phyloP scores from a whole-genome alignment of 805 yeast genomes.

The Candida arabinofermentans region DNA sequence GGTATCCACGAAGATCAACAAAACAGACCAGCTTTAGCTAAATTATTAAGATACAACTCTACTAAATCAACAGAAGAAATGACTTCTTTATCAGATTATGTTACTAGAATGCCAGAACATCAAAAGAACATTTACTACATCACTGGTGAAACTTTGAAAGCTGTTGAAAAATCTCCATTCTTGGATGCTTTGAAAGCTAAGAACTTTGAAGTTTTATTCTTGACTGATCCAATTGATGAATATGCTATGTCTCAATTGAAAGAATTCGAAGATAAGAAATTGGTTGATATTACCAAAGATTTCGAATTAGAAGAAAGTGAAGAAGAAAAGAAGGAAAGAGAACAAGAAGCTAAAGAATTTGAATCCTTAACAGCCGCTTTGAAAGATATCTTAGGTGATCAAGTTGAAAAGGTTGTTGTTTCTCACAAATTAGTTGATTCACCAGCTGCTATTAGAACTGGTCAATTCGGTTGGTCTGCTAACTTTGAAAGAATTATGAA shows the following conservation, averaged over 20 bases:
- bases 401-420: slow-evolving; percentile 98
- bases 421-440: slow-evolving; percentile 96
- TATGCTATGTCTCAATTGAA: slow-evolving; percentile 98
- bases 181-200: slow-evolving; percentile 97
- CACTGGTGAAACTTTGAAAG: slow-evolving; percentile 97
- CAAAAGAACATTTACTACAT: slow-evolving; percentile 99
- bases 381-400: slow-evolving; percentile 96
- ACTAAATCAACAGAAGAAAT: slow-evolving; percentile 92
- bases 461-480: slow-evolving; percentile 99
- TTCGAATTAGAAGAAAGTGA: slow-evolving; percentile 98
- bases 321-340: slow-evolving; percentile 94
- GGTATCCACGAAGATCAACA: slow-evolving; percentile 99
- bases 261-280: slow-evolving; percentile 98
- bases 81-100: slow-evolving; percentile 94
- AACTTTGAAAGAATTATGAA: slow-evolving; percentile 99
- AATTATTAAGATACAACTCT: slow-evolving; percentile 94
- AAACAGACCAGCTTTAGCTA: slow-evolving; percentile 94
- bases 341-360: slow-evolving; percentile 85
- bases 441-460: slow-evolving; percentile 99
- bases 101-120: slow-evolving; percentile 99
- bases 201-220: slow-evolving; percentile 95
- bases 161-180: slow-evolving; percentile 99
- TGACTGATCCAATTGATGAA: slow-evolving; percentile 99
- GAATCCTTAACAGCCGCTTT: slow-evolving; percentile 93
- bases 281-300: slow-evolving; percentile 98